These are phyloP conservation scores for Apiospora marii DNA, from an alignment of 2,329 filamentous ascomycete genomes.

Conservation along the genomic window DNA sequence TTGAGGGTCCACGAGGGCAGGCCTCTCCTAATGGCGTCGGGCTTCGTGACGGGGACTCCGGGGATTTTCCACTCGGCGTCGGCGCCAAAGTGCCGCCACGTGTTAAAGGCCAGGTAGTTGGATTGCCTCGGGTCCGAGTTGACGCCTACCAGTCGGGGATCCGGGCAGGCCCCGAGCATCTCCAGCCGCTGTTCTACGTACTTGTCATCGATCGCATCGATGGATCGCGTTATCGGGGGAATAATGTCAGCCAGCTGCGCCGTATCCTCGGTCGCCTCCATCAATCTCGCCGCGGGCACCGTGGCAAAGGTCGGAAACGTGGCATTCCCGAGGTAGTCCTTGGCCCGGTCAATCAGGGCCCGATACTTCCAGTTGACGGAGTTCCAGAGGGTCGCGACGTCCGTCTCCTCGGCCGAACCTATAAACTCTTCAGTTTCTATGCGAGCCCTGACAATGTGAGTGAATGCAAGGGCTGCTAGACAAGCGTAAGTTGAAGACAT, in stretches of 20 bases:
- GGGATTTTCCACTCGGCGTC: slow-evolving; percentile 49
- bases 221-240: slow-evolving; percentile 40
- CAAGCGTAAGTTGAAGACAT: slow-evolving; percentile 49
- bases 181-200: slow-evolving; percentile 48
- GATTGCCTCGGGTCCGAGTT: slow-evolving; percentile 50
- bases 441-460: slow-evolving; percentile 43
- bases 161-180: slow-evolving; percentile 46
- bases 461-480: slow-evolving; percentile 50
- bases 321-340: slow-evolving; percentile 52
- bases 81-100: slow-evolving; percentile 53
- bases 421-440: slow-evolving; percentile 42
- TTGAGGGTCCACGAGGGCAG: slow-evolving; percentile 42
- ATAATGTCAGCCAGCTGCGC: slow-evolving; percentile 42
- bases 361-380: slow-evolving; percentile 52
- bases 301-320: slow-evolving; percentile 48
- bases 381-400: slow-evolving; percentile 44
- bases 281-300: slow-evolving; percentile 34
- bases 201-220: slow-evolving; percentile 49
- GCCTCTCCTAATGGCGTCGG: slow-evolving; percentile 45
- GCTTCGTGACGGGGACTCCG: slow-evolving; percentile 46
- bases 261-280: slow-evolving; percentile 36
- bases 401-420: slow-evolving; percentile 26
- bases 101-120: slow-evolving; percentile 52
- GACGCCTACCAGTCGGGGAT: slow-evolving; percentile 51
- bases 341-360: slow-evolving; percentile 42